These are phyloP conservation scores for Lolium multiflorum DNA, from an alignment of 176 grass and related monocot genomes.

Conservation along the genomic window DNA sequence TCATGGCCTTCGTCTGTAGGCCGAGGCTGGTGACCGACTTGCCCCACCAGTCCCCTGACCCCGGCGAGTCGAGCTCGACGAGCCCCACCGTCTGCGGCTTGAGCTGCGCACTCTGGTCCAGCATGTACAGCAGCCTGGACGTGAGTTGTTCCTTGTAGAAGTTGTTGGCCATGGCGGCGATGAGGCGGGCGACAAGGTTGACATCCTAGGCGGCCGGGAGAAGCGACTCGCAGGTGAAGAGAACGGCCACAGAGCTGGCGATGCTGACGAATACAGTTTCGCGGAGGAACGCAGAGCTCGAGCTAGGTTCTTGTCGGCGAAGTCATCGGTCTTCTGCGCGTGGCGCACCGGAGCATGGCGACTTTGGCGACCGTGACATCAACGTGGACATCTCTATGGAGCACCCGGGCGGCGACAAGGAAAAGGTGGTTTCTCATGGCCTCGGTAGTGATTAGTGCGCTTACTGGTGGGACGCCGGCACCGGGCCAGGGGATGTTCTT, in stretches of 20 bases:
- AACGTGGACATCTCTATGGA: no score
- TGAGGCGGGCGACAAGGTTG: constrained; percentile 56
- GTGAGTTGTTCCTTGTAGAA: constrained; percentile 90
- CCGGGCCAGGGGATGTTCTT: no score
- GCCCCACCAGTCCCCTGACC: constrained; percentile 81
- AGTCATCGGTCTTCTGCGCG: constrained; percentile 88
- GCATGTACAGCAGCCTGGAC: constrained; percentile 67
- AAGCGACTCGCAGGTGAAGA: constrained; percentile 73
- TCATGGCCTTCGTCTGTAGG: no score
- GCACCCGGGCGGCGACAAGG: no score
- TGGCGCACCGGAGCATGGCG: constrained; percentile 74
- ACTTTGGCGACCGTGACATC: constrained; percentile 75
- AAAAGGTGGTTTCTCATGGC: no score
- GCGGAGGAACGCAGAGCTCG: constrained; percentile 68
- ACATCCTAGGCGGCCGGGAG: constrained; percentile 79
- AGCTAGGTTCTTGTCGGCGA: constrained; percentile 79
- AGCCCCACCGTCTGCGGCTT: constrained; percentile 32
- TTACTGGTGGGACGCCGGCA: no score
- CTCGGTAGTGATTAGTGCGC: no score
- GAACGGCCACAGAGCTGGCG: constrained; percentile 67
- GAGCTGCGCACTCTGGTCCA: constrained; percentile 52
- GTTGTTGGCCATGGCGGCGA: constrained; percentile 65
- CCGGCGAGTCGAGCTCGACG: constrained; percentile 43
- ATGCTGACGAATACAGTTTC: constrained; percentile 74
- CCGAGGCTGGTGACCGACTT: constrained; percentile 62